These are phyloP conservation scores for Sporobolus alterniflorus DNA, from an alignment of 202 grass and related monocot genomes.

Conservation along the genomic window DNA sequence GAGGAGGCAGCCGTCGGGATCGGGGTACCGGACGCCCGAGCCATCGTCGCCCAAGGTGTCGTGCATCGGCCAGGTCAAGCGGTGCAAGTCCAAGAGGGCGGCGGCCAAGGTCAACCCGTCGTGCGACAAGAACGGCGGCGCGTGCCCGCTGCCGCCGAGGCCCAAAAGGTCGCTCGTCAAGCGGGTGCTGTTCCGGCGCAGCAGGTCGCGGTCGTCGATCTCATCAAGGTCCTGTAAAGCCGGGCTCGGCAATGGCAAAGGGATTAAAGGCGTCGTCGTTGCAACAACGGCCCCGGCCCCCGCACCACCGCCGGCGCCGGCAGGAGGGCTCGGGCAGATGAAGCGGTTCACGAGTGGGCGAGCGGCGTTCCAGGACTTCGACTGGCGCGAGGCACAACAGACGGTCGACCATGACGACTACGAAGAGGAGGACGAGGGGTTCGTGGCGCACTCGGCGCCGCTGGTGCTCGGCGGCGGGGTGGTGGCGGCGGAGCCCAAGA, in stretches of 20 bases:
- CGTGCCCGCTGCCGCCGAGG: constrained; percentile 38
- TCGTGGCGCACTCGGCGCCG: constrained; percentile 78
- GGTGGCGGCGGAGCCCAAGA: constrained; percentile 61
- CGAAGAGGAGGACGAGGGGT: constrained; percentile 36
- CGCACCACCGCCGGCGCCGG: neutral
- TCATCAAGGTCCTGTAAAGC: neutral
- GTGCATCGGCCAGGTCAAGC: constrained; percentile 92
- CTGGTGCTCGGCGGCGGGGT: constrained; percentile 62
- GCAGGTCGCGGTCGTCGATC: constrained; percentile 26
- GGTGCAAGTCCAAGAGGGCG: constrained; percentile 55
- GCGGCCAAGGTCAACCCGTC: constrained; percentile 19
- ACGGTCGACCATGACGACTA: constrained; percentile 7
- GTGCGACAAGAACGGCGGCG: constrained; percentile 55
- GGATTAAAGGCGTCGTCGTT: neutral
- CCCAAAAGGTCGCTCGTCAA: constrained; percentile 42
- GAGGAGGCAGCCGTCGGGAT: neutral
- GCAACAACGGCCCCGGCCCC: neutral
- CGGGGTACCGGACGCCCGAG: constrained; percentile 61
- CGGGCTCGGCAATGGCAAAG: neutral
- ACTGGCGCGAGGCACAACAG: constrained; percentile 64
- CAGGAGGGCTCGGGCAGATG: constrained; percentile 68
- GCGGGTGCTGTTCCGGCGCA: constrained; percentile 58
- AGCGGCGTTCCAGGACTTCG: constrained; percentile 65
- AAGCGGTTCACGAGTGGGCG: constrained; percentile 84
- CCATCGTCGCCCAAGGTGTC: constrained; percentile 89